phyloP scores from a whole-genome alignment of 768 basidiomycete genomes.

The Rhodotorula paludigena region DNA sequence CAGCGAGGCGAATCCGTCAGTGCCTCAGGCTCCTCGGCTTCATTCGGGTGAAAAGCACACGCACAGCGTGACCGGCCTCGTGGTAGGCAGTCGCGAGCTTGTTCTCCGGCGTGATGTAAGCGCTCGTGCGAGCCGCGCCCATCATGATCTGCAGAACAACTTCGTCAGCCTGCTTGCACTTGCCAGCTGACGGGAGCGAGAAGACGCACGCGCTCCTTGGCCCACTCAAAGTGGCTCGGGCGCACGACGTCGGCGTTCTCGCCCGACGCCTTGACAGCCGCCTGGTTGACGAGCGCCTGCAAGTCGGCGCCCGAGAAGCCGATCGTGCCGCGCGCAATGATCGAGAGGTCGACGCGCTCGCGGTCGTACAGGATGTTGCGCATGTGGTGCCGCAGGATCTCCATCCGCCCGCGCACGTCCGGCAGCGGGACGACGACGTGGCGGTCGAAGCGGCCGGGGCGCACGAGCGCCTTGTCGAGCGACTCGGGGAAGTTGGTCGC shows the following conservation, averaged over 20 bases:
- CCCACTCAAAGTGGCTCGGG: constrained; percentile 92
- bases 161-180: background rate
- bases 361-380: constrained; percentile 61
- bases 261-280: constrained; percentile 89
- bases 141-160: constrained; percentile 65
- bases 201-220: constrained; percentile 59
- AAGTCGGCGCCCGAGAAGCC: constrained; percentile 96
- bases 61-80: constrained; percentile 54
- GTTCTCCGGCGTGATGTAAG: constrained; percentile 77
- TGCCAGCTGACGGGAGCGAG: background rate
- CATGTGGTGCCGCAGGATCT: constrained; percentile 90
- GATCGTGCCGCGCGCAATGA: constrained; percentile 86
- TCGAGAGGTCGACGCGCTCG: constrained; percentile 71
- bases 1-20: background rate
- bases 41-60: background rate
- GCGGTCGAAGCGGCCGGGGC: constrained; percentile 94
- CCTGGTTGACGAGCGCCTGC: constrained; percentile 94
- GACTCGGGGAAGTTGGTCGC: constrained; percentile 91
- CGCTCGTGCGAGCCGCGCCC: constrained; percentile 90
- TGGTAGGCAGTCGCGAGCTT: constrained; percentile 91
- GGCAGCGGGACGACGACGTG: constrained; percentile 86
- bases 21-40: too few species aligned
- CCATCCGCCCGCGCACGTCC: constrained; percentile 87
- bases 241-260: constrained; percentile 68
- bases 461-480: constrained; percentile 87